A percentile compares a stretch with the other conserved stretches of the same genome.
Evolutionary conservation across 1,284 basidiomycete genomes (phyloP).

Genomic region (Ganoderma lucidum): DNA sequence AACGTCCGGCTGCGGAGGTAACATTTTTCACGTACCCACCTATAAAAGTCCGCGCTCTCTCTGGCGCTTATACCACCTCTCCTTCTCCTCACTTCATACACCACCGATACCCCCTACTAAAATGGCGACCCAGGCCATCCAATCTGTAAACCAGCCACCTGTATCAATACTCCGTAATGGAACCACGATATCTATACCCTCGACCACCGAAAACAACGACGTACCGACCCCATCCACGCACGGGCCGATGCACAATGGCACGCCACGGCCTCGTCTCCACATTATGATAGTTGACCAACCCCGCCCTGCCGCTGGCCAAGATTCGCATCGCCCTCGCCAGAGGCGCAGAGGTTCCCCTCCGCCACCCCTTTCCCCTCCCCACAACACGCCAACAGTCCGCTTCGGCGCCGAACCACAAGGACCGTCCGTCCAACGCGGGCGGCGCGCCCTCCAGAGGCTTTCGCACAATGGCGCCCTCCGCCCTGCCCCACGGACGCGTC

Average conservation of each 20-base stretch:
- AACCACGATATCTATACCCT: neutral
- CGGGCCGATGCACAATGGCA: neutral
- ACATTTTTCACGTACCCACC: neutral
- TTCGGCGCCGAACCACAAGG: neutral
- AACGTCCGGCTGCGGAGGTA: neutral
- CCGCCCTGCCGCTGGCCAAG: neutral
- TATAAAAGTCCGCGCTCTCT: neutral
- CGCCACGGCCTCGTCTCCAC: neutral
- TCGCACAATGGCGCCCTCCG: slow-evolving; percentile 1
- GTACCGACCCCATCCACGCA: neutral
- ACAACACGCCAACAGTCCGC: neutral
- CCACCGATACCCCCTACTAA: neutral
- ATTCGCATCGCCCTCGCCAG: neutral
- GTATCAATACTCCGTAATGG: neutral
- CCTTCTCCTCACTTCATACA: neutral
- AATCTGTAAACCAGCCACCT: neutral
- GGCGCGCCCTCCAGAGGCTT: neutral
- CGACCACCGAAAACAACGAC: neutral
- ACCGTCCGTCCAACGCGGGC: neutral
- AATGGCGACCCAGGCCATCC: neutral
- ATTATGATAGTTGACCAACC: neutral
- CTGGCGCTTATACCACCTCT: neutral
- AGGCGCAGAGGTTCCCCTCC: neutral
- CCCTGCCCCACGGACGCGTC: neutral
- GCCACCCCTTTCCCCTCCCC: neutral